Base-by-base conservation (phyloP, 2,329 filamentous ascomycete genomes). In the Nemania bipapillata region DNA sequence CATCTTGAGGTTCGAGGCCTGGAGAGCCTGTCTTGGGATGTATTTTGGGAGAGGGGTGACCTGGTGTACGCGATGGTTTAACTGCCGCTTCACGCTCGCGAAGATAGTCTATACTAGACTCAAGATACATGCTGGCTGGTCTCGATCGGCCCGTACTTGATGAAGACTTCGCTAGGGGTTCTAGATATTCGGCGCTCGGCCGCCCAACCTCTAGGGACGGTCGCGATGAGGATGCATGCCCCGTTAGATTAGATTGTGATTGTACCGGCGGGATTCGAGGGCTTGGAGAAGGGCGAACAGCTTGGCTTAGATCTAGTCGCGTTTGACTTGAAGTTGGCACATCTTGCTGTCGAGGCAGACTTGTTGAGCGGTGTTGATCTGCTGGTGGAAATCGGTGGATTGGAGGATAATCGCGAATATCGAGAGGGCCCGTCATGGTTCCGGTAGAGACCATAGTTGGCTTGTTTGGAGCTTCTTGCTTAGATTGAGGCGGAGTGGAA, bases 111-210 rank as follows among this genome's bases (percentile, higher is more conserved):
- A 96, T 84, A 76, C 91, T 94, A 0, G 92, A 92, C 74, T 94
- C 92, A 3, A 97, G 86, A 77, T 94, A 93, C 37, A 92, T 92
- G 78, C 94, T 97, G 0, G 89, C 85, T 1, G 95, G 95, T 53
- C 95, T 87, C 62, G 89, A 86, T 69, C 90, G 89, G 5, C 74
- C 74, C 15, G 78, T 73, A n/a, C 64, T 74, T 5, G 73, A 86
- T 79, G 89, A 86, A 26, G 91, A 90, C 75, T 86, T 89, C 1
- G 89, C 87, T 8, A 90, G 79, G 0, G 85, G 81, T 42, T 91
- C 88, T 8, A 88, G 82, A 7, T 87, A 76, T 56, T 94, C 91
- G 65, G 86, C 75, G 42, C 85, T 86, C 1, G 92, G 90, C n/a
- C 91, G 86, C 17, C 87, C 85, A 42, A 86, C 86, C 79, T 96